These are phyloP conservation scores for Globisporangium uncinulatum DNA, from an alignment of 352 stramenopile genomes.

Conservation along the genomic window DNA sequence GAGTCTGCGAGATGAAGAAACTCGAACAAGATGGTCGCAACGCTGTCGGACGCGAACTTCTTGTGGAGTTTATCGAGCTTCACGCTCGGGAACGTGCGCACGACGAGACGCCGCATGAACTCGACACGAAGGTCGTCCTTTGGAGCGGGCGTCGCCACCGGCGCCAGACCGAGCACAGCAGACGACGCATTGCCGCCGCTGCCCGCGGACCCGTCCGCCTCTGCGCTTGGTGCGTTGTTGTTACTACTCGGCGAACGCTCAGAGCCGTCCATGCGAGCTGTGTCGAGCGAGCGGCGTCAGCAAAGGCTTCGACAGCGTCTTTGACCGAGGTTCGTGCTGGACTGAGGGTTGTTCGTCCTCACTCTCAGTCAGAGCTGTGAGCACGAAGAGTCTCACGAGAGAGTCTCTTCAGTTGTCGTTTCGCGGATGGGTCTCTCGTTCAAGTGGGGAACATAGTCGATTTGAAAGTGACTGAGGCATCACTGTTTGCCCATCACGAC, in stretches of 20 bases:
- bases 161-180: neutral
- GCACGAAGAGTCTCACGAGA: too few species aligned
- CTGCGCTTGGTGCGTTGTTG: neutral
- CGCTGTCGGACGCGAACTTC: slow-evolving; percentile 53
- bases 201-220: neutral
- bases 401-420: too few species aligned
- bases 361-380: too few species aligned
- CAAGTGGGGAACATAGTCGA: too few species aligned
- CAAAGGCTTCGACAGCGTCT: too few species aligned
- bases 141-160: slow-evolving; percentile 6
- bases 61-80: slow-evolving; percentile 51
- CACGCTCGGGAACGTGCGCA: slow-evolving; percentile 61
- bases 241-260: slow-evolving; percentile 1
- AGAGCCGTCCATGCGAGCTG: neutral
- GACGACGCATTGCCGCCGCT: neutral
- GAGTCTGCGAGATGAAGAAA: slow-evolving; percentile 62
- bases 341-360: too few species aligned
- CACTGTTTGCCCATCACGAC: too few species aligned
- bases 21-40: slow-evolving; percentile 61
- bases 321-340: too few species aligned
- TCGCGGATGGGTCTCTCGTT: too few species aligned
- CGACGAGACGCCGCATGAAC: slow-evolving; percentile 55
- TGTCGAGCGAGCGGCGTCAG: too few species aligned
- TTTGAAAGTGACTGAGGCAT: too few species aligned
- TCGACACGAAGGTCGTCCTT: slow-evolving; percentile 61